These are phyloP conservation scores for Solanum stenotomum DNA, from an alignment of 257 asterid genomes.

Conservation along the genomic window DNA sequence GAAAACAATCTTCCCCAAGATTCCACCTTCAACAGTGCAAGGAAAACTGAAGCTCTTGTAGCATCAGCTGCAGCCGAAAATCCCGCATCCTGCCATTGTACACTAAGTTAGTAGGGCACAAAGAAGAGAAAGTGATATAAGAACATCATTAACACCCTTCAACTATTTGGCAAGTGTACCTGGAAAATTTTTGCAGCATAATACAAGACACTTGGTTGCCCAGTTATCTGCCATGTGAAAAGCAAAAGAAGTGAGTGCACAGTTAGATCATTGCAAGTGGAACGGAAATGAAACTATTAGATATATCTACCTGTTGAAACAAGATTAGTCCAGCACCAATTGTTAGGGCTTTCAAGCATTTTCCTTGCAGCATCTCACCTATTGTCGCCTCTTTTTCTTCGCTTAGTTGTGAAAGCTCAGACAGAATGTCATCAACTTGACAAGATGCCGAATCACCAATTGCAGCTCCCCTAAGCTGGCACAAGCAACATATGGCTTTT, in stretches of 20 bases:
- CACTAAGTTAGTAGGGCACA: conserved; percentile 13
- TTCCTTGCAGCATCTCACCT: conserved; percentile 78
- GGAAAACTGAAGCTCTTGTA: conserved; percentile 75
- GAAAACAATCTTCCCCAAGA: conserved; percentile 2
- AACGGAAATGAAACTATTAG: neutral
- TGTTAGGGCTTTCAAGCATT: conserved; percentile 84
- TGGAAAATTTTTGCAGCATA: conserved; percentile 89
- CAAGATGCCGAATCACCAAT: conserved; percentile 45
- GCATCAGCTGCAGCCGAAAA: conserved; percentile 98
- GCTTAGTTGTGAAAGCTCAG: conserved; percentile 72
- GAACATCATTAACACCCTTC: neutral
- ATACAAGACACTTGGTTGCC: conserved; percentile 97
- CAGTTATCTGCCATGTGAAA: conserved; percentile 67
- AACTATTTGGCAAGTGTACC: conserved; percentile 33
- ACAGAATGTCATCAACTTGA: conserved; percentile 77
- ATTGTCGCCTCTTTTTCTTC: conserved; percentile 69
- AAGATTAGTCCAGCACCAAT: conserved; percentile 89
- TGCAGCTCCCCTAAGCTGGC: conserved; percentile 68
- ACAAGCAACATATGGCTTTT: conserved; percentile 62
- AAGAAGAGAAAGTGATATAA: neutral
- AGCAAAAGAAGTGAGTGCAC: conserved; percentile 12
- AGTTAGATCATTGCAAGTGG: neutral
- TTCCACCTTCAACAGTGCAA: conserved; percentile 77
- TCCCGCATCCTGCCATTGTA: conserved; percentile 66
- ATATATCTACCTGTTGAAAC: conserved; percentile 75